Base-by-base conservation (phyloP, 2,329 filamentous ascomycete species). In the Huntiella bhutanensis region DNA sequence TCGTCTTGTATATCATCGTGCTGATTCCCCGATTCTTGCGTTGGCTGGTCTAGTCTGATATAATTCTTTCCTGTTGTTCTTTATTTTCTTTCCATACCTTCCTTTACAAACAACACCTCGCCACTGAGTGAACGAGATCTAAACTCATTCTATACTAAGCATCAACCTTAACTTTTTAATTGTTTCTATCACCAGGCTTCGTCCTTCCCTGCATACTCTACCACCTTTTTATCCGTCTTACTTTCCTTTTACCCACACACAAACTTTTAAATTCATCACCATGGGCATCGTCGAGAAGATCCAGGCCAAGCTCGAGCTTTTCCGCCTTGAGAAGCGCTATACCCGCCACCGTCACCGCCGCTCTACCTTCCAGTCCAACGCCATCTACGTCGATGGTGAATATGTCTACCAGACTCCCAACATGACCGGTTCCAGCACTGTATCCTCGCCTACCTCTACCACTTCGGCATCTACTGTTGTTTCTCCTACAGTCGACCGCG, bases 291-390 rank as follows among this genome's bases (percentile, higher is more conserved):
- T 79, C 55, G 68, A 74, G 51, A 69, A 71, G 59, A 70, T 78
- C 59, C 70, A 77, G 55, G 70, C 73, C 50, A 75, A 82, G 69
- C 68, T 92, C 56, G 86, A 96, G 69, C 76, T 96, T 58, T 91
- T 93, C 70, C 83, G 86, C 43, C 79, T 96, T 54, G 88, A 96
- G 67, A 81, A 95, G 67, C 81, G 85, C 56, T 96, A 96, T 69
- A 92, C 87, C 44, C 82, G 82, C 57, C 81, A 85, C 60, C 85
- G 88, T 57, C 65, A 77, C 56, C 83, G 88, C 55, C 84, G 88
- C 60, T 87, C 79, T 46, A 91, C 83, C 51, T 94, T 93, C 62
- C 77, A 82, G 58, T 86, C 82, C 58, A 86, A 84, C 57, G 88
- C 86, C 28, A 73, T 83, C 60, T 96, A 96, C 63, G 82, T 95